Conservation (phyloP, 2,329 filamentous ascomycete genomes). For the Xylariales sp. region DNA sequence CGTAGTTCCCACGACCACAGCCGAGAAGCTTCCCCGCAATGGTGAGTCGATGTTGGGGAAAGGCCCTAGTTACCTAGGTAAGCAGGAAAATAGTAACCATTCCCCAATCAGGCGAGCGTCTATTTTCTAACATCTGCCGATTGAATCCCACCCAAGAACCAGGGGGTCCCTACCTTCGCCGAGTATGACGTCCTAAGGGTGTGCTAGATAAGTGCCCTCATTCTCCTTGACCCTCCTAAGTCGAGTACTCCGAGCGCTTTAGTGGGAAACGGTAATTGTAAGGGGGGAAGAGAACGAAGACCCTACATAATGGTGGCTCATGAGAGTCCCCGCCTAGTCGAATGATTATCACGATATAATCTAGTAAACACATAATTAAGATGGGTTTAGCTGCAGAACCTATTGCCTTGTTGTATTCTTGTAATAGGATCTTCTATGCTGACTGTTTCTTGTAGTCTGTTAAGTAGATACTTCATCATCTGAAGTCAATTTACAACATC, state of each 20-base stretch:
- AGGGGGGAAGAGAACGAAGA: not conserved
- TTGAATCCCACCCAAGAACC: slow-evolving; percentile 13
- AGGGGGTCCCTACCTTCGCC: not conserved
- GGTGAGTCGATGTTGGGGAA: slow-evolving; percentile 13
- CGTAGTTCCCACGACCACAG: slow-evolving; percentile 23
- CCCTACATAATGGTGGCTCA: too few species aligned
- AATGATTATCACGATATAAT: not conserved
- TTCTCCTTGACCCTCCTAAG: not conserved
- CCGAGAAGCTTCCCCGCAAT: slow-evolving; percentile 38
- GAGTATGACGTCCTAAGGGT: not conserved
- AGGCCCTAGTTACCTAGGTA: slow-evolving; percentile 20
- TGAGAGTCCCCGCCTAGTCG: not conserved
- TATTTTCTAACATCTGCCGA: slow-evolving; percentile 11
- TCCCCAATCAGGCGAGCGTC: not conserved
- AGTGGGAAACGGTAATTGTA: not conserved
- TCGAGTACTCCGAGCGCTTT: not conserved
- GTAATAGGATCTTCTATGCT: too few species aligned
- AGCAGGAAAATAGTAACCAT: slow-evolving; percentile 13
- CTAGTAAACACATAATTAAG: not conserved
- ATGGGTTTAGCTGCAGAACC: too few species aligned
- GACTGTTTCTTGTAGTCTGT: too few species aligned
- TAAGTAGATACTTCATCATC: too few species aligned
- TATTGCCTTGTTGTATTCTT: too few species aligned
- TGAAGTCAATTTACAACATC: too few species aligned
- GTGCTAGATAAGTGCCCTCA: not conserved